Conservation (phyloP, 371 early-diverging fungal species). For the Nosema bombycis region DNA sequence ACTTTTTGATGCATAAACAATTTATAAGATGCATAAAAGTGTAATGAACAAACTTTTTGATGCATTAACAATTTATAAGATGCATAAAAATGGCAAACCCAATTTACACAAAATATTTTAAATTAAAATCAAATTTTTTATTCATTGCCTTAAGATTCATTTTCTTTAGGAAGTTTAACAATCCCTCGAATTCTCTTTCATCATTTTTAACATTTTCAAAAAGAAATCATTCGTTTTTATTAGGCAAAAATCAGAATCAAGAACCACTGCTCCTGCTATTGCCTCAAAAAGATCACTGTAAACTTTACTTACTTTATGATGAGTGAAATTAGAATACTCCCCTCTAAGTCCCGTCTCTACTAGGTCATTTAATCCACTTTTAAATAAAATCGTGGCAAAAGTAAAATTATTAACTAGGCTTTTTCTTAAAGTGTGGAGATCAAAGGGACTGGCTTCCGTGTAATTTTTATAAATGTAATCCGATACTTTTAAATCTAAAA, state of each 20-base stretch:
- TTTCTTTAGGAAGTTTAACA: too few species aligned
- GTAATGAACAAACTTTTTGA: too few species aligned
- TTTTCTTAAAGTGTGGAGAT: conserved; percentile 41
- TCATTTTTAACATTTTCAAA: neutral
- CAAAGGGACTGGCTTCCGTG: conserved; percentile 6
- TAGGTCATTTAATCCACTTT: conserved; percentile 12
- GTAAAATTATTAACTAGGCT: conserved; percentile 51
- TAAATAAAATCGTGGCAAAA: conserved; percentile 34
- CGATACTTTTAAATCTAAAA: conserved; percentile 51
- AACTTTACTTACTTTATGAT: conserved; percentile 25
- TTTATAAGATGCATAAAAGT: too few species aligned
- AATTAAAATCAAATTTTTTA: too few species aligned
- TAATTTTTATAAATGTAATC: conserved; percentile 32
- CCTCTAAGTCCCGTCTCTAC: conserved; percentile 21
- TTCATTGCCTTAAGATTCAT: too few species aligned
- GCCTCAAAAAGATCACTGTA: conserved; percentile 60
- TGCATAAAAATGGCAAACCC: too few species aligned
- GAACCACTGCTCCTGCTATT: conserved; percentile 52
- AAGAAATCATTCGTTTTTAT: conserved; percentile 13
- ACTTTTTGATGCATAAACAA: too few species aligned
- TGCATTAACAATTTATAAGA: too few species aligned
- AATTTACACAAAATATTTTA: too few species aligned
- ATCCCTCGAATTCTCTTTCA: neutral
- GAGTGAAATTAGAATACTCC: neutral
- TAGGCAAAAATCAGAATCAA: conserved; percentile 47